Conservation (phyloP, 768 basidiomycete species). For the Amanita rimosa region DNA sequence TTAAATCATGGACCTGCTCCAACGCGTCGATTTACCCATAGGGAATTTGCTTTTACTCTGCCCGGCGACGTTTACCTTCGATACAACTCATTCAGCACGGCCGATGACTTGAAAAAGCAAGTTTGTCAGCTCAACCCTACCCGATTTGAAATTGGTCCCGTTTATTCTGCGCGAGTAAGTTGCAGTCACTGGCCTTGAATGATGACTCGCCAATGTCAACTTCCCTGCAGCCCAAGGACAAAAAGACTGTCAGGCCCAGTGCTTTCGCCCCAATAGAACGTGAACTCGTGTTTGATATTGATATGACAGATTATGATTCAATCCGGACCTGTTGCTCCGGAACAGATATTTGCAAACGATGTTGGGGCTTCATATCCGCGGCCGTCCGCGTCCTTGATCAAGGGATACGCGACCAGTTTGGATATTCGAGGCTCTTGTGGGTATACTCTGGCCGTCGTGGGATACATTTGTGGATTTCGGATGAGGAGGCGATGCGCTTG, state of each 20-base stretch:
- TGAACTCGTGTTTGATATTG: constrained; percentile 98
- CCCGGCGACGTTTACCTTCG: constrained; percentile 86
- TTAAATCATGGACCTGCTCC: constrained; percentile 84
- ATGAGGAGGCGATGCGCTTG: constrained; percentile 75
- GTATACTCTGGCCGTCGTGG: constrained; percentile 98
- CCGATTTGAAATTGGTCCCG: constrained; percentile 94
- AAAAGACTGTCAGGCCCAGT: constrained; percentile 58
- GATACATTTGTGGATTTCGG: constrained; percentile 97
- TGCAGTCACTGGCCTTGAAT: not conserved
- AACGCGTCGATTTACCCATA: constrained; percentile 75
- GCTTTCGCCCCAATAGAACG: constrained; percentile 71
- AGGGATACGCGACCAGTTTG: constrained; percentile 79
- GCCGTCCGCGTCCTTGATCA: constrained; percentile 83
- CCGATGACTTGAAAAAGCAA: constrained; percentile 88
- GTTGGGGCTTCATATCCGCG: constrained; percentile 91
- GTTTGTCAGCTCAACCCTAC: constrained; percentile 76
- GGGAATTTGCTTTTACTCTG: constrained; percentile 94
- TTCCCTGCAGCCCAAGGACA: constrained; percentile 70
- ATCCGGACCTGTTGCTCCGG: constrained; percentile 92
- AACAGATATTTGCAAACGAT: constrained; percentile 82
- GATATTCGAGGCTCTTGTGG: constrained; percentile 86
- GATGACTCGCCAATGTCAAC: not conserved
- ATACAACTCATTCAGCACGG: constrained; percentile 81
- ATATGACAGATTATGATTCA: constrained; percentile 98
- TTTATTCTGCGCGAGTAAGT: constrained; percentile 79